phyloP scores from a whole-genome alignment of 176 grass and related monocot species.

The Rhynchospora tenuis region DNA sequence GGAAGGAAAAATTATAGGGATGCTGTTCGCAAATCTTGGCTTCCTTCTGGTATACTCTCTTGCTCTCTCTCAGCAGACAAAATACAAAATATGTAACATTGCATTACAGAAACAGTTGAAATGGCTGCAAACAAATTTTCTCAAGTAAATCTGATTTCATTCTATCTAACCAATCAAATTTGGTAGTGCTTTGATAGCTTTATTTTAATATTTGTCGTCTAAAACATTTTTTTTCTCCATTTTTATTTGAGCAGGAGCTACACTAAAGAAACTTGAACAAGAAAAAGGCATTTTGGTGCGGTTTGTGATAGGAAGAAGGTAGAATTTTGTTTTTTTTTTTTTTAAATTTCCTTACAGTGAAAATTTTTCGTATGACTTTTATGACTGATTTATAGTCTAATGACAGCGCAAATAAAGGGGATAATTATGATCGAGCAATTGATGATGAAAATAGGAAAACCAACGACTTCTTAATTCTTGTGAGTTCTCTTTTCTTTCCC shows the following conservation, averaged over 20 bases:
- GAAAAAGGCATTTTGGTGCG: constrained; percentile 85
- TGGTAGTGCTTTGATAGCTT: neutral
- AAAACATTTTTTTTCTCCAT: constrained; percentile 22
- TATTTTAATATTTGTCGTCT: neutral
- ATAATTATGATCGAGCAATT: constrained; percentile 73
- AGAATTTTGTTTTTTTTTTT: constrained; percentile 11
- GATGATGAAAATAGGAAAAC: constrained; percentile 84
- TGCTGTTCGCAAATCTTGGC: constrained; percentile 87
- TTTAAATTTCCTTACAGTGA: neutral
- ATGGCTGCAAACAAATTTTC: neutral
- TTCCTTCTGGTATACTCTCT: constrained; percentile 63
- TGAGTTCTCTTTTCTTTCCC: constrained; percentile 34
- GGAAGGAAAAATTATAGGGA: constrained; percentile 85
- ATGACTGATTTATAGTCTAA: constrained; percentile 34
- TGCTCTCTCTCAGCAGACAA: neutral
- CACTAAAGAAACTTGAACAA: constrained; percentile 85
- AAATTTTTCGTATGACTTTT: constrained; percentile 20
- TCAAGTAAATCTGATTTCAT: neutral
- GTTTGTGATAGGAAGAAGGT: constrained; percentile 98
- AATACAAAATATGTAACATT: neutral
- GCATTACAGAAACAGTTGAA: neutral
- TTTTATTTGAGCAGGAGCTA: constrained; percentile 53
- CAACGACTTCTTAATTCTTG: constrained; percentile 80
- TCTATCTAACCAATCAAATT: neutral
- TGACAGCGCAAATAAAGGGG: constrained; percentile 71